Conservation (phyloP, 768 basidiomycete species). For the Agaricus sinodeliciosus region DNA sequence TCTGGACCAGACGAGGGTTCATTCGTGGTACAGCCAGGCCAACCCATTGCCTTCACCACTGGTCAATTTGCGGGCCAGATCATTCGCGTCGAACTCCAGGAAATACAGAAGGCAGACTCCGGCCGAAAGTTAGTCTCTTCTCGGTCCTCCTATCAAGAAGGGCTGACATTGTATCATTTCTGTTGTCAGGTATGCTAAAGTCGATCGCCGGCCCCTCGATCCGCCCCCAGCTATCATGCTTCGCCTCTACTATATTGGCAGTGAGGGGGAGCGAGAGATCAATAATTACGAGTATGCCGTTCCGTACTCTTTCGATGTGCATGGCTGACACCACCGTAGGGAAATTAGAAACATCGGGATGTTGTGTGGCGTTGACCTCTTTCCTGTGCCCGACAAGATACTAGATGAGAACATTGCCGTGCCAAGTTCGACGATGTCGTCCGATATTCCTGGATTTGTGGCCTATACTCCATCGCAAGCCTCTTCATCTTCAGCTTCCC, state of each 20-base stretch:
- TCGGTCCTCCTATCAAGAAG: constrained; percentile 4
- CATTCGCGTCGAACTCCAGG: constrained; percentile 47
- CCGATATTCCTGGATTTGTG: constrained; percentile 8
- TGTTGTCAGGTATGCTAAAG: constrained; percentile 43
- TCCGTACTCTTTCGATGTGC: constrained; percentile 5
- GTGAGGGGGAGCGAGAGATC: constrained; percentile 42
- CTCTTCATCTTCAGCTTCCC: constrained; percentile 4
- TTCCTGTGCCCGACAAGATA: constrained; percentile 41
- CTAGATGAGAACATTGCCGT: constrained; percentile 7
- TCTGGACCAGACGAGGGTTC: constrained; percentile 16
- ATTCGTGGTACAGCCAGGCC: constrained; percentile 17
- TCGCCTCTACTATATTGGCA: constrained; percentile 39
- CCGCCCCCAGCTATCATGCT: constrained; percentile 55
- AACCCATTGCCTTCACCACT: constrained; percentile 38
- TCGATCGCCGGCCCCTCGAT: constrained; percentile 62
- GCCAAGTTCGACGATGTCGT: constrained; percentile 2
- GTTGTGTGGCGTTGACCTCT: constrained; percentile 68
- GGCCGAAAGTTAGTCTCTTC: constrained; percentile 50
- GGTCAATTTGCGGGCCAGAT: constrained; percentile 47
- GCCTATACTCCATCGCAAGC: constrained; percentile 8
- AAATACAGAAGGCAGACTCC: constrained; percentile 60
- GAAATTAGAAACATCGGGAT: constrained; percentile 51
- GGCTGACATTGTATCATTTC: constrained; percentile 3
- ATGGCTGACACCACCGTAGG: constrained; percentile 22
- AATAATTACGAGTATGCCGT: constrained; percentile 36